Evolutionary conservation across 2,329 filamentous ascomycete genomes (phyloP).

Genomic region (Alternaria sp.): DNA sequence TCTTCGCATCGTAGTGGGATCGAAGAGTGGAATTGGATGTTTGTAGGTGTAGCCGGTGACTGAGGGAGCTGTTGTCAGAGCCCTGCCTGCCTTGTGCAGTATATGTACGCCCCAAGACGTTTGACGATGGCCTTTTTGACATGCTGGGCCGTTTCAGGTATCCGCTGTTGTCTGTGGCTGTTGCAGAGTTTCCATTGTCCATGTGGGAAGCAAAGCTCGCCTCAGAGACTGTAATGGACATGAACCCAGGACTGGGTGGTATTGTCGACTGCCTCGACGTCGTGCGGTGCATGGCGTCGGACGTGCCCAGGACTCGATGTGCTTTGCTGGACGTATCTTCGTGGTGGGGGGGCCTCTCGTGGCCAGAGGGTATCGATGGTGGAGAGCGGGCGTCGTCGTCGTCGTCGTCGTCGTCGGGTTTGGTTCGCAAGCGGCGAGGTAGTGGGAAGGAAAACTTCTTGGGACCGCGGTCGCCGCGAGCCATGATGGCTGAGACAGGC

Average conservation of each 20-base stretch:
- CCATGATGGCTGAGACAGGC: slow-evolving; percentile 40
- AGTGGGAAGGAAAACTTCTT: slow-evolving; percentile 52
- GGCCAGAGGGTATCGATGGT: slow-evolving; percentile 28
- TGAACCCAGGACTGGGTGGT: slow-evolving; percentile 43
- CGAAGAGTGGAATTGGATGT: slow-evolving; percentile 53
- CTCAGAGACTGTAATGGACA: slow-evolving; percentile 45
- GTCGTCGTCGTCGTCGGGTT: slow-evolving; percentile 30
- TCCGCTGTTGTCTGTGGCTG: slow-evolving; percentile 30
- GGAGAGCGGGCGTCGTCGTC: slow-evolving; percentile 30
- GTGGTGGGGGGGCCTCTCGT: slow-evolving; percentile 38
- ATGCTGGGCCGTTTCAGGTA: slow-evolving; percentile 33
- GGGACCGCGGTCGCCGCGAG: slow-evolving; percentile 32
- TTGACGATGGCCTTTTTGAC: slow-evolving; percentile 48
- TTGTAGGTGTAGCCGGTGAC: slow-evolving; percentile 41
- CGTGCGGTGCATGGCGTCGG: slow-evolving; percentile 39
- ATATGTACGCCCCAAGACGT: slow-evolving; percentile 40
- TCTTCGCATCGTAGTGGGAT: slow-evolving; percentile 56
- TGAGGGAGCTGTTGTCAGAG: slow-evolving; percentile 43
- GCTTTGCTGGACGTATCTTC: slow-evolving; percentile 47
- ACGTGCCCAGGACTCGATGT: slow-evolving; percentile 51
- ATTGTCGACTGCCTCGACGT: slow-evolving; percentile 33
- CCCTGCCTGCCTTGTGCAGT: slow-evolving; percentile 33
- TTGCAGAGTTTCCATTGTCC: slow-evolving; percentile 33
- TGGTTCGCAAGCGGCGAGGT: slow-evolving; percentile 42
- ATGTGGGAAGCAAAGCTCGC: slow-evolving; percentile 40